Percentiles rank a stretch among this genome's conserved stretches.
Conservation (phyloP, 1,139 yeast genomes). For the Taiozyma sp. region DNA sequence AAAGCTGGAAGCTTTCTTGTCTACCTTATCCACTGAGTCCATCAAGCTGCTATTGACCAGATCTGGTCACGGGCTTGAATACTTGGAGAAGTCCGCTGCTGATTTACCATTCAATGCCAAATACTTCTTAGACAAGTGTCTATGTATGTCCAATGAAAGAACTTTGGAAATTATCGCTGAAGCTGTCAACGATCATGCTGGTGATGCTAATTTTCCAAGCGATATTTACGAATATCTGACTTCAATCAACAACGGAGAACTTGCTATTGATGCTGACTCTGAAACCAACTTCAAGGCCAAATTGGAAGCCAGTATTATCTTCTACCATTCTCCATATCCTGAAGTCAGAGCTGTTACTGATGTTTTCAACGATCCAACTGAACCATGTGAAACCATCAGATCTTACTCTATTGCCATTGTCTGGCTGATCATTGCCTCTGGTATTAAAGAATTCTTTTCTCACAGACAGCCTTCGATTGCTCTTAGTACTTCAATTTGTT, state of each 20-base stretch:
- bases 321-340: constrained; percentile 57
- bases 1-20: background rate
- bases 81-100: constrained; percentile 29
- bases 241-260: background rate
- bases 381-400: constrained; percentile 51
- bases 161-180: background rate
- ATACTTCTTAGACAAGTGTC: background rate
- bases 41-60: background rate
- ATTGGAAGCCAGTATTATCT: constrained; percentile 33
- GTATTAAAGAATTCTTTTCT: constrained; percentile 52
- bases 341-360: constrained; percentile 57
- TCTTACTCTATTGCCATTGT: constrained; percentile 49
- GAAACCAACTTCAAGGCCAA: background rate
- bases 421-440: constrained; percentile 52
- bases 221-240: background rate
- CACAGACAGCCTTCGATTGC: constrained; percentile 50
- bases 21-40: background rate
- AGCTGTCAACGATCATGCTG: background rate
- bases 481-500: constrained; percentile 43
- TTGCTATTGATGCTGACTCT: background rate
- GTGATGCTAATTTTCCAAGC: background rate
- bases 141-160: background rate
- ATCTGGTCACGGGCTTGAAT: background rate
- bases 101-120: background rate
- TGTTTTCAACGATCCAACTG: constrained; percentile 43